Evolutionary conservation across 2,329 filamentous ascomycete genomes (phyloP), one percentile per base, ranked within the genome.

Genomic region (Alternaria sp.): DNA sequence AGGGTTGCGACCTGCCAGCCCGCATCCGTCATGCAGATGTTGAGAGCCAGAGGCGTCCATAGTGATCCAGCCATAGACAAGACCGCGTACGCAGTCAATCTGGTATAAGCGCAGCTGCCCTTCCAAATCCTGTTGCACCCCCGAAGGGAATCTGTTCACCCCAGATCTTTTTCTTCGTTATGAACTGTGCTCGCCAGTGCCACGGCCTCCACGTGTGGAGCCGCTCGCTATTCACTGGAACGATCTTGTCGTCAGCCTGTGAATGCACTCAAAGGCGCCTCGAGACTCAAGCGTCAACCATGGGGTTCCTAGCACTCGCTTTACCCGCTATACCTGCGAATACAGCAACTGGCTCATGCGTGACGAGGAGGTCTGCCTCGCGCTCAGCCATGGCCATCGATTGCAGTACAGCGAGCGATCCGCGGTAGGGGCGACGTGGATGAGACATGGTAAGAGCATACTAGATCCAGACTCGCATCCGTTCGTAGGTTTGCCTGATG

Each of bases 391-490:
- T 7, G 5, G 0, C 20, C 5, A 8, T 26, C 21, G 5, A 7
- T 5, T n/a, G 28, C 28, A 53, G 18, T 14, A 28, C 20, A 0
- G 6, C 1, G 3, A 20, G 5, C n/a, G 49, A 6, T n/a, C 1
- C 20, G 1, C 12, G 12, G 0, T 20, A 9, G 0, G 21, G 14
- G 28, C 1, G 7, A n/a, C 2, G 28, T 23, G 3, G 18, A 3
- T 11, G 18, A 23, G 28, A 5, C 28, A 23, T 12, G 7, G 4
- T 9, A 15, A 8, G 6, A 15, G 3, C 7, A 5, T n/a, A 2
- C 8, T 11, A 14, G 12, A 6, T 33, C 14, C 12, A 8, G 7
- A 5, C 3, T 3, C 2, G 14, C 18, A 1, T 23, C 3, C 14
- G 1, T n/a, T 10, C 7, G 18, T 23, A 14, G 9, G 8, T 37